Conservation (phyloP, 1,284 basidiomycete genomes). For the Taiwanofungus camphoratus region DNA sequence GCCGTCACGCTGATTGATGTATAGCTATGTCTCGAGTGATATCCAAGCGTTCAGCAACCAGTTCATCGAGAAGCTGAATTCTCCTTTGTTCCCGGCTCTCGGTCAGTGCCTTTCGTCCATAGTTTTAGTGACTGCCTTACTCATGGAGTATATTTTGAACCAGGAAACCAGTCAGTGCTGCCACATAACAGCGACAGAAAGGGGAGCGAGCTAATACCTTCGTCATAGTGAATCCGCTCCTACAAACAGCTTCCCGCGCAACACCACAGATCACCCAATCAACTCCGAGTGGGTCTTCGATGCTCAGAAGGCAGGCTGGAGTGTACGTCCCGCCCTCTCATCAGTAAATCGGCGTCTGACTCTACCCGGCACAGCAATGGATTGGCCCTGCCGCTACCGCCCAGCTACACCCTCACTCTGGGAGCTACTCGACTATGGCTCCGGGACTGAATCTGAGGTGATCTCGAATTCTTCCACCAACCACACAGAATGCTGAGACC, state of each 20-base stretch:
- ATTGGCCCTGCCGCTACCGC: constrained; percentile 32
- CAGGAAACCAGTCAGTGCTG: constrained; percentile 45
- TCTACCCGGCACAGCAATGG: constrained; percentile 31
- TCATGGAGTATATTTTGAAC: not conserved
- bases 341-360: not conserved
- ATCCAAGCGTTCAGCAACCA: constrained; percentile 39
- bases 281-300: constrained; percentile 45
- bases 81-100: constrained; percentile 40
- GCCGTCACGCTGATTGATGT: not conserved
- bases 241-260: constrained; percentile 43
- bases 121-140: not conserved
- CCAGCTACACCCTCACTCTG: constrained; percentile 40
- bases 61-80: constrained; percentile 32
- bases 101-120: constrained; percentile 26
- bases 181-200: too few relatives aligned
- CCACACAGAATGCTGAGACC: not conserved
- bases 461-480: not conserved
- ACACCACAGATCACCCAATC: constrained; percentile 30
- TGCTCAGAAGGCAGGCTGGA: constrained; percentile 41
- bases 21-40: constrained; percentile 37
- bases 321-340: constrained; percentile 22
- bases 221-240: constrained; percentile 42
- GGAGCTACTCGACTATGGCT: constrained; percentile 41
- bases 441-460: constrained; percentile 41
- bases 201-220: too few relatives aligned